Evolutionary conservation across 2,329 filamentous ascomycete species (phyloP), one percentile per base, ranked within the genome.

Genomic region (Phaeoacremonium minimum): DNA sequence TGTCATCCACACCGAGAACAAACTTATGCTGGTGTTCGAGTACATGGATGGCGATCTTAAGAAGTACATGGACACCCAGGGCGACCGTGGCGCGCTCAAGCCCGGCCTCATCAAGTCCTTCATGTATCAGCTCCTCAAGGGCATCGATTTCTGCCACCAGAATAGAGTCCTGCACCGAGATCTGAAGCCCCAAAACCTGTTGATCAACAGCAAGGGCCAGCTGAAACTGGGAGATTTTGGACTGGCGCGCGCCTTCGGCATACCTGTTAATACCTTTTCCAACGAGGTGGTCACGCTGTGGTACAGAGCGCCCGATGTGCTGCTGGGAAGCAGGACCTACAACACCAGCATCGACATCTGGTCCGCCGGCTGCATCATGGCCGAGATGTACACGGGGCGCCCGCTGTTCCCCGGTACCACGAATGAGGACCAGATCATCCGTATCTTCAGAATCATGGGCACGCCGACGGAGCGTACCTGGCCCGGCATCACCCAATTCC

Each of bases 301-400:
- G 91, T 98, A 98, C 61, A 86, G 93, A 30, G 93, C 93, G 1
- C 93, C 93, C 1, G 93, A 98, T 53, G 93, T 98, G 32, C 76
- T 98, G 35, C 77, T 98, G 31, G 93, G 93, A 35, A 93, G 86
- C 52, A 75, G 93, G 47, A 97, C 93, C 15, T 98, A 98, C 69
- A 98, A 95, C 66, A 98, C 93, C n/a, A 95, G 88, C 65, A 97
- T 98, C 60, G 93, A 98, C 56, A 97, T 98, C 58, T 98, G 93
- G 93, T 95, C 88, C 6, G 93, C 93, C 6, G 93, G 93, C 38
- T 98, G 93, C 63, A 98, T 98, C 71, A 97, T 98, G 93, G 93
- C 93, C 8, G 93, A 98, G 66, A 96, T 98, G 89, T 97, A 94
- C 63, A 96, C 91, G 0, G 93, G 93, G 4, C 79, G 93, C 14